Evolutionary conservation across 352 stramenopile species (phyloP).

Genomic region (Phytophthora citrophthora): DNA sequence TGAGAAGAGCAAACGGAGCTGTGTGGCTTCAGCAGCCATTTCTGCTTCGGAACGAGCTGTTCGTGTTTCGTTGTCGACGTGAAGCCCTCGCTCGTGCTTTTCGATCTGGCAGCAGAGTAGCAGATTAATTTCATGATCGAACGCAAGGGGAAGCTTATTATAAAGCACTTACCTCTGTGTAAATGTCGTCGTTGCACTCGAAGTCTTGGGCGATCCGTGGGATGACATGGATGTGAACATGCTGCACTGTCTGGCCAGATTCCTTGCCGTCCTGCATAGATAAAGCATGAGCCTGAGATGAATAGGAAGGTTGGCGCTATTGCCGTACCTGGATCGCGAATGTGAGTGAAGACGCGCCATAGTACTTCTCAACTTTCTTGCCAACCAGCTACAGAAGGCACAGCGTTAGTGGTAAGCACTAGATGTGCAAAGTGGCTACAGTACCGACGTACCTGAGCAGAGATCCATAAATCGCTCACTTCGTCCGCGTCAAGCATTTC

Average conservation of each 20-base stretch:
- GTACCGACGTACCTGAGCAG: conserved; percentile 60
- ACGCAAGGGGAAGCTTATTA: neutral
- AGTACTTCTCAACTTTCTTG: conserved; percentile 73
- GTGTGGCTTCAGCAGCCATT: conserved; percentile 84
- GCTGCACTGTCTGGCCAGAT: conserved; percentile 92
- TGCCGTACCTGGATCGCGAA: conserved; percentile 85
- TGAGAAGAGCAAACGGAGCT: conserved; percentile 46
- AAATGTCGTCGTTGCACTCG: conserved; percentile 92
- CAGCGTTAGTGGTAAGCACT: neutral
- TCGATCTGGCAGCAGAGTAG: conserved; percentile 48
- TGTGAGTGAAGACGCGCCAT: conserved; percentile 84
- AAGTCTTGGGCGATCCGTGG: conserved; percentile 85
- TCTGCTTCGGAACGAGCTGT: conserved; percentile 70
- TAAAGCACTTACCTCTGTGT: conserved; percentile 71
- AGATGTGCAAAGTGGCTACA: neutral
- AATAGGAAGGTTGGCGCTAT: neutral
- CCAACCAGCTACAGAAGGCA: conserved; percentile 58
- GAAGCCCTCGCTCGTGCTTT: conserved; percentile 51
- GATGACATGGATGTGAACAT: conserved; percentile 96
- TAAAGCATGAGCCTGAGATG: neutral
- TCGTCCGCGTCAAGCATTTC: conserved; percentile 82
- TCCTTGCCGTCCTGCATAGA: conserved; percentile 73
- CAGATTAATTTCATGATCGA: neutral
- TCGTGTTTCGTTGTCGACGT: conserved; percentile 81
- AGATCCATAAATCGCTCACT: conserved; percentile 89